Conservation (phyloP, 345 rosid species). For the Sisymbrium altissimum region DNA sequence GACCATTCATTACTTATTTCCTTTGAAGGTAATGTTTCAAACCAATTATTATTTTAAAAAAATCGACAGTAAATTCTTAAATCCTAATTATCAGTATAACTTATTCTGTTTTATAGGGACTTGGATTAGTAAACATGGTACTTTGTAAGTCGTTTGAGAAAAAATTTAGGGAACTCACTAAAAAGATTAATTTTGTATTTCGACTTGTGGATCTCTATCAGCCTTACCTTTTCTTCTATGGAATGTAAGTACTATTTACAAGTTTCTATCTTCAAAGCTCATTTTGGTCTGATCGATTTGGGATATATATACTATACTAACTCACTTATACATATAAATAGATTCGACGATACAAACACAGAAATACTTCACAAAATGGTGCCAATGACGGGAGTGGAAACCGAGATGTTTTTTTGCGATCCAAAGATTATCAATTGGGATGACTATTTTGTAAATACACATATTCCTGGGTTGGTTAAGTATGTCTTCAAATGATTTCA, state of each 20-base stretch:
- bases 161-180: not conserved
- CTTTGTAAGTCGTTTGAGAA: slow-evolving; percentile 18
- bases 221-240: slow-evolving; percentile 29
- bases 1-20: slow-evolving; percentile 52
- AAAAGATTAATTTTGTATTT: not conserved
- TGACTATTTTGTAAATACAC: slow-evolving; percentile 40
- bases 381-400: not conserved
- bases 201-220: slow-evolving; percentile 25
- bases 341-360: slow-evolving; percentile 26
- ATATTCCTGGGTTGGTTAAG: slow-evolving; percentile 42
- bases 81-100: not conserved
- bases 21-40: slow-evolving; percentile 51
- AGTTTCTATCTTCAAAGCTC: not conserved
- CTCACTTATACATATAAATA: not conserved
- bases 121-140: slow-evolving; percentile 3
- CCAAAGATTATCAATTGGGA: slow-evolving; percentile 50
- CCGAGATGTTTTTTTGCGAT: slow-evolving; percentile 39
- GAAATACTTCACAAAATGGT: slow-evolving; percentile 2
- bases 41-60: not conserved
- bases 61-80: not conserved
- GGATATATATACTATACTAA: not conserved
- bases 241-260: slow-evolving; percentile 7
- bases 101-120: not conserved
- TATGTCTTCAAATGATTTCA: slow-evolving; percentile 6
- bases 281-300: not conserved